Evolutionary conservation across 345 rosid species (phyloP).

Genomic region (Pistacia vera): DNA sequence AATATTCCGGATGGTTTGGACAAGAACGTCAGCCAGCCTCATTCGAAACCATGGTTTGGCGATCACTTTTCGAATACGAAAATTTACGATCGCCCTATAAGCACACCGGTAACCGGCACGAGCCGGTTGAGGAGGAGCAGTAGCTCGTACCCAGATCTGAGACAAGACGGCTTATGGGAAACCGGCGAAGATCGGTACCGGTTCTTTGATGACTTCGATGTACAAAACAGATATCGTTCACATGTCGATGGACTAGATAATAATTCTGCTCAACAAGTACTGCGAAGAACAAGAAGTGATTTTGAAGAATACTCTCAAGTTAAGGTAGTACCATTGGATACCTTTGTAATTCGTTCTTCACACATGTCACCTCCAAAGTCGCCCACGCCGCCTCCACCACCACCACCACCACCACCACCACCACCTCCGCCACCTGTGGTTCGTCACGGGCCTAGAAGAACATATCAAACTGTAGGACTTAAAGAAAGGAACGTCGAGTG

Average conservation of each 20-base stretch:
- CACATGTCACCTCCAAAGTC: slow-evolving; percentile 31
- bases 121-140: slow-evolving; percentile 66
- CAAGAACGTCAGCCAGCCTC: slow-evolving; percentile 5
- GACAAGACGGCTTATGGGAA: slow-evolving; percentile 45
- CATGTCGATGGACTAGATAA: slow-evolving; percentile 6
- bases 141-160: slow-evolving; percentile 80
- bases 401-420: slow-evolving; percentile 32
- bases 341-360: slow-evolving; percentile 44
- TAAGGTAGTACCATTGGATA: slow-evolving; percentile 66
- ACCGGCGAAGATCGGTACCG: slow-evolving; percentile 52
- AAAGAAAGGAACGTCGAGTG: slow-evolving; percentile 31
- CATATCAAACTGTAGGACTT: slow-evolving; percentile 36
- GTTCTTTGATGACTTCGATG: slow-evolving; percentile 72
- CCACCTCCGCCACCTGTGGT: slow-evolving; percentile 28
- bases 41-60: slow-evolving; percentile 47
- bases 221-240: slow-evolving; percentile 39
- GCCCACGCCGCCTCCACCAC: slow-evolving; percentile 32
- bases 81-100: slow-evolving; percentile 30
- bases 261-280: slow-evolving; percentile 8
- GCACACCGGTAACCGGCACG: slow-evolving; percentile 29
- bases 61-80: slow-evolving; percentile 31
- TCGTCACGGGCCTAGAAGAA: slow-evolving; percentile 34
- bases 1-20: slow-evolving; percentile 12
- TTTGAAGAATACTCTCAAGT: slow-evolving; percentile 39
- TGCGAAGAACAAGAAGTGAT: slow-evolving; percentile 30